phyloP scores from a whole-genome alignment of 148 eudicot species.

The Spergularia bocconei region DNA sequence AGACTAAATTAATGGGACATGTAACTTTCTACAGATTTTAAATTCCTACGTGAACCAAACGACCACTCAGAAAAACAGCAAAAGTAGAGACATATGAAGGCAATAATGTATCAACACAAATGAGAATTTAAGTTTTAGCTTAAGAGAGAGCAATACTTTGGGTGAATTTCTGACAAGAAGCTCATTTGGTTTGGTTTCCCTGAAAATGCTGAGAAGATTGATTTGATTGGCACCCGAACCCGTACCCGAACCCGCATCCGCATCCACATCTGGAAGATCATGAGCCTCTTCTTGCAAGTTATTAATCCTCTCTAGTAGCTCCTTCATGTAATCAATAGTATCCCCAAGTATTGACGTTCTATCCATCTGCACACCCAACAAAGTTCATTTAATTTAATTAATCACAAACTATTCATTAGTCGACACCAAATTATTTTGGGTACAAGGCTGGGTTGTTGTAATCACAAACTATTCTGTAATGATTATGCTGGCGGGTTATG shows the following conservation, averaged over 20 bases:
- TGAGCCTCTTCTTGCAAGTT: constrained; percentile 37
- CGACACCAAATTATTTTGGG: too few species aligned
- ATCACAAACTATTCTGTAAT: too few species aligned
- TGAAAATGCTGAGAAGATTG: constrained; percentile 45
- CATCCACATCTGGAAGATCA: too few species aligned
- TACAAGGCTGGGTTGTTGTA: too few species aligned
- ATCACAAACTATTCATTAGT: too few species aligned
- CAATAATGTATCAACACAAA: too few species aligned
- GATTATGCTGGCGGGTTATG: too few species aligned
- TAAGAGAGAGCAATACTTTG: constrained; percentile 36
- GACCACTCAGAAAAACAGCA: neutral
- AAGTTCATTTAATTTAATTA: too few species aligned
- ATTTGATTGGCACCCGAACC: constrained; percentile 39
- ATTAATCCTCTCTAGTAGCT: constrained; percentile 57
- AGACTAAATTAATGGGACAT: too few species aligned
- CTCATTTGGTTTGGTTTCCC: constrained; percentile 54
- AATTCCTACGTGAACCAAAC: too few species aligned
- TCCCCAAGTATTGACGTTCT: constrained; percentile 82
- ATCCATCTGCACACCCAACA: constrained; percentile 58
- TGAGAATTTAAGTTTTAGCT: neutral
- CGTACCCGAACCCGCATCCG: constrained; percentile 23
- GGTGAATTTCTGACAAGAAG: constrained; percentile 54
- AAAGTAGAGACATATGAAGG: neutral
- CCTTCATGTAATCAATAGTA: constrained; percentile 80
- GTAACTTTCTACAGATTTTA: too few species aligned